Base-by-base conservation (phyloP, 2,329 filamentous ascomycete genomes). In the Phialemoniopsis sp. region DNA sequence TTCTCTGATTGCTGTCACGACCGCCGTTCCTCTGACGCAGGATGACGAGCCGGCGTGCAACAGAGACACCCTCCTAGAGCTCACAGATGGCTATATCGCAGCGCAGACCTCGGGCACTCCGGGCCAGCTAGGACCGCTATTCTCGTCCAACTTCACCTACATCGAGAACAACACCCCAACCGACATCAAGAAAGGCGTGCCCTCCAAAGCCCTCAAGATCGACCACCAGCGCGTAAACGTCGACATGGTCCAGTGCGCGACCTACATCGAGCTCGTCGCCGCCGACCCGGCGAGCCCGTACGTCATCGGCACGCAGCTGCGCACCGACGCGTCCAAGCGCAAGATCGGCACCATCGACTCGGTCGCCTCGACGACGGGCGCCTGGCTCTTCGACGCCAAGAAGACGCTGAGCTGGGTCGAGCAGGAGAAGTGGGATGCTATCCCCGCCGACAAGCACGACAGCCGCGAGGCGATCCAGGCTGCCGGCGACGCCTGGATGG, bases 231-330 rank as follows among this genome's bases (percentile, higher is more conserved):
- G 58, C 40, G 58, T 51, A 46, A 56, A 54, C 30, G 48, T 53
- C 48, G 62, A 64, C 51, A 56, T 57, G 43, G 55, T 49, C 8
- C 46, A 49, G 17, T 64, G 62, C 46, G 57, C 59, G 7, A 60
- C 60, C n/a, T 64, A 56, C 52, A 63, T 56, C 12, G 62, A 64
- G 50, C 49, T 62, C 44, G 51, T 62, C 15, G 54, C 59, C 4
- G 50, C 52, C 21, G 40, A 44, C 18, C 31, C 55, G 17, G 19
- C 40, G 29, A 52, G 57, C 41, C 63, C 61, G 7, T 64, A 65
- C 42, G 63, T 65, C 16, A 49, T 65, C 38, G 62, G 59, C 34
- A 57, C 56, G 16, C 63, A 63, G 46, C 37, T 50, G 9, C 44
- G 38, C 26, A 42, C 46, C 44, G 34, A 37, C 35, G 30, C 31